phyloP scores from a whole-genome alignment of 805 yeast genomes.

The Ogataea pignaliae region DNA sequence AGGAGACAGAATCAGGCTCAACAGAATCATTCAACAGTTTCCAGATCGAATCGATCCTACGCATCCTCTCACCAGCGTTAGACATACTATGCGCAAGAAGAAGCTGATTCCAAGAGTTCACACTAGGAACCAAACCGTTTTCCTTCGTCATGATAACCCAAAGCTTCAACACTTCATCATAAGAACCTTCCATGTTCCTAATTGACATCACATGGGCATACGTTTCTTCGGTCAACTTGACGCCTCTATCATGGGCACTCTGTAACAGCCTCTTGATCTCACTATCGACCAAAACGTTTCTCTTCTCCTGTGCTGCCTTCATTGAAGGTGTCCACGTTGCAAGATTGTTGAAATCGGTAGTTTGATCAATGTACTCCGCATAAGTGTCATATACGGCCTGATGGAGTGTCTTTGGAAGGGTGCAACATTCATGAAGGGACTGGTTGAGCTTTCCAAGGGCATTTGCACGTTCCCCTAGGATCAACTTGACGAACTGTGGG shows the following conservation, averaged over 20 bases:
- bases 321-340: conserved; percentile 9
- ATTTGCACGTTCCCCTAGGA: background rate
- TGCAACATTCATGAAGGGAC: conserved; percentile 1
- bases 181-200: conserved; percentile 34
- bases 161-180: conserved; percentile 36
- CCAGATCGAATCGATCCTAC: conserved; percentile 36
- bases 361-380: background rate
- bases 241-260: conserved; percentile 25
- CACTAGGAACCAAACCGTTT: conserved; percentile 21
- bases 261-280: conserved; percentile 15
- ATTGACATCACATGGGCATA: conserved; percentile 42
- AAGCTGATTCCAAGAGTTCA: conserved; percentile 56
- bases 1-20: conserved; percentile 44
- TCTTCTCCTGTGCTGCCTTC: conserved; percentile 15
- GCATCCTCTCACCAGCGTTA: conserved; percentile 25
- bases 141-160: conserved; percentile 46
- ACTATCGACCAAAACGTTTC: conserved; percentile 11
- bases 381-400: conserved; percentile 5
- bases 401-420: conserved; percentile 3
- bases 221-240: conserved; percentile 37
- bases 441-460: background rate
- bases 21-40: conserved; percentile 27
- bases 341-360: conserved; percentile 20
- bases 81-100: conserved; percentile 32
- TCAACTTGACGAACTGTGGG: conserved; percentile 15